Evolutionary conservation across 2,329 filamentous ascomycete genomes (phyloP).

Genomic region (Fusarium anthophilum): DNA sequence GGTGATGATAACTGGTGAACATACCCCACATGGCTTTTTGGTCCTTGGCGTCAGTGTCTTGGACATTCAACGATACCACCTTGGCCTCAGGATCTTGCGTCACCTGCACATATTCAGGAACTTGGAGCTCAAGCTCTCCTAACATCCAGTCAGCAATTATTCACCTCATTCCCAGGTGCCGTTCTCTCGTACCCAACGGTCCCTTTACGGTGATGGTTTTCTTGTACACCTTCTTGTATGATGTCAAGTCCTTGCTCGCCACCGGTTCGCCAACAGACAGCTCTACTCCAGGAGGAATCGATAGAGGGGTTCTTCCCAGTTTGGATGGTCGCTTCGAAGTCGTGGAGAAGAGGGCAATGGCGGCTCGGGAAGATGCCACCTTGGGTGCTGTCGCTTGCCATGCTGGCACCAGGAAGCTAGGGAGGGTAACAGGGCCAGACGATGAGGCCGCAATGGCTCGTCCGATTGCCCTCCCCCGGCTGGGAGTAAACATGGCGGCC

Average conservation of each 20-base stretch:
- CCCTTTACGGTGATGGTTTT: slow-evolving; percentile 80
- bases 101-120: slow-evolving; percentile 83
- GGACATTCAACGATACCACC: slow-evolving; percentile 74
- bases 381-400: slow-evolving; percentile 59
- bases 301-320: slow-evolving; percentile 83
- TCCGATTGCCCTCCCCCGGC: slow-evolving; percentile 68
- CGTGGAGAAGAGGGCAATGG: slow-evolving; percentile 69
- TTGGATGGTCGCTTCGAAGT: slow-evolving; percentile 76
- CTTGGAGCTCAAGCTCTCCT: slow-evolving; percentile 79
- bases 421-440: slow-evolving; percentile 63
- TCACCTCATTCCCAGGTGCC: not conserved
- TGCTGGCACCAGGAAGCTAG: slow-evolving; percentile 77
- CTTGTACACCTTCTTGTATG: slow-evolving; percentile 69
- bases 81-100: slow-evolving; percentile 70
- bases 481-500: slow-evolving; percentile 70
- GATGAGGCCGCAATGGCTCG: slow-evolving; percentile 59
- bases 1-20: slow-evolving; percentile 27
- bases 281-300: slow-evolving; percentile 85
- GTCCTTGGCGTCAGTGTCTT: slow-evolving; percentile 72
- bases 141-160: slow-evolving; percentile 23
- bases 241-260: slow-evolving; percentile 63
- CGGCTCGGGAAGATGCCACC: slow-evolving; percentile 53
- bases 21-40: slow-evolving; percentile 97
- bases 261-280: slow-evolving; percentile 73
- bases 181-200: slow-evolving; percentile 71